Percentiles rank a stretch among this genome's conserved stretches.
Evolutionary conservation across 2,329 filamentous ascomycete species (phyloP).

Genomic region (Fusarium algeriense): DNA sequence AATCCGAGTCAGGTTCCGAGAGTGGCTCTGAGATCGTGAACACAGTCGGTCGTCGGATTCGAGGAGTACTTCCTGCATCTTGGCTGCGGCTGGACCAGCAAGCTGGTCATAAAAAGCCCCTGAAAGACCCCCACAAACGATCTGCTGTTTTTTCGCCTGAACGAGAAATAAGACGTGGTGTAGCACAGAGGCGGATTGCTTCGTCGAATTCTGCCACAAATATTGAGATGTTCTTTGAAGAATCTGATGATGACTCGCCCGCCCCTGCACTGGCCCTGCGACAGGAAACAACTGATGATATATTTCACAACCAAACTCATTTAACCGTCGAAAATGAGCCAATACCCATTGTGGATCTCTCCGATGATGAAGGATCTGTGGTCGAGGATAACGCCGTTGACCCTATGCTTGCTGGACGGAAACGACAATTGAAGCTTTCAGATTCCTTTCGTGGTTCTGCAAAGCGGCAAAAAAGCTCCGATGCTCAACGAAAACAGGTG

Average conservation of each 20-base stretch:
- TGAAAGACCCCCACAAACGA: constrained; percentile 47
- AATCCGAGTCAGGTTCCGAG: constrained; percentile 54
- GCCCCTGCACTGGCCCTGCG: constrained; percentile 26
- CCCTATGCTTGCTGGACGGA: constrained; percentile 60
- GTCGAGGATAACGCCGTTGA: constrained; percentile 67
- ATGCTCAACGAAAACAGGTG: constrained; percentile 38
- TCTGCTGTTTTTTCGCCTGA: constrained; percentile 53
- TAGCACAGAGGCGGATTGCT: constrained; percentile 60
- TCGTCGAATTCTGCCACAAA: constrained; percentile 45
- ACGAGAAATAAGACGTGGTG: constrained; percentile 59
- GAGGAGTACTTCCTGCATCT: constrained; percentile 74
- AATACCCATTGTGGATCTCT: constrained; percentile 15
- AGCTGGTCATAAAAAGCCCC: constrained; percentile 49
- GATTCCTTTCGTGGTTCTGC: constrained; percentile 43
- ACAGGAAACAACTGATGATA: constrained; percentile 40
- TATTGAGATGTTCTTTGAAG: constrained; percentile 58
- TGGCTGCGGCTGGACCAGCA: constrained; percentile 72
- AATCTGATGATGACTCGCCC: constrained; percentile 58
- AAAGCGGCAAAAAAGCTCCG: constrained; percentile 45
- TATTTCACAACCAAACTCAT: constrained; percentile 46
- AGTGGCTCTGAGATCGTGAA: constrained; percentile 59
- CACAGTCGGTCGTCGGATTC: constrained; percentile 61
- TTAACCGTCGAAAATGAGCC: constrained; percentile 36
- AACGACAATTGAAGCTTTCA: constrained; percentile 53
- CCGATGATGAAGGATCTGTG: constrained; percentile 53